Evolutionary conservation across 1,139 yeast genomes (phyloP).

Genomic region (Suhomyces maxii): DNA sequence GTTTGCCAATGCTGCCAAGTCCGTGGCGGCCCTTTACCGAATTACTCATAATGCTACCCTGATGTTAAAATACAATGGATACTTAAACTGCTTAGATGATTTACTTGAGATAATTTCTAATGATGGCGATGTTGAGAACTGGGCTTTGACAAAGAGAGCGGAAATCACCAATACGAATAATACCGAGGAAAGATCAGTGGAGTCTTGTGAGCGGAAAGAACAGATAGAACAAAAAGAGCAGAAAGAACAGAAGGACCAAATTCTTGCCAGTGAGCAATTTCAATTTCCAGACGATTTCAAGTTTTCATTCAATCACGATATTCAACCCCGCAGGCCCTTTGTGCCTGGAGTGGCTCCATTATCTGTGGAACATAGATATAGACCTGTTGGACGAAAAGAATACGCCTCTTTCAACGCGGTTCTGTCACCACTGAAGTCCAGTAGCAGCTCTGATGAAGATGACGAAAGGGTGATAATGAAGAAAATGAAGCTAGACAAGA

Average conservation of each 20-base stretch:
- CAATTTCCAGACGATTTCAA: slow-evolving; percentile 37
- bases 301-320: slow-evolving; percentile 34
- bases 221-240: not conserved
- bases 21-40: slow-evolving; percentile 62
- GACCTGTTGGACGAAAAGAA: not conserved
- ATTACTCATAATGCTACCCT: slow-evolving; percentile 48
- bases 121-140: slow-evolving; percentile 51
- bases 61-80: slow-evolving; percentile 51
- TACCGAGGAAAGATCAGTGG: slow-evolving; percentile 1
- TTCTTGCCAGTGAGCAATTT: slow-evolving; percentile 8
- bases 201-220: slow-evolving; percentile 4
- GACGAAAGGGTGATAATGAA: slow-evolving; percentile 7
- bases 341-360: slow-evolving; percentile 49
- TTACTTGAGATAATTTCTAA: slow-evolving; percentile 46
- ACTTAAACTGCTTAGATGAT: slow-evolving; percentile 58
- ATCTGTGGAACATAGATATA: slow-evolving; percentile 27
- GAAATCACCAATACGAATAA: slow-evolving; percentile 37
- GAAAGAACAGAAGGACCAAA: slow-evolving; percentile 1
- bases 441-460: slow-evolving; percentile 10
- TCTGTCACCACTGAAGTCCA: slow-evolving; percentile 10
- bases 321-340: slow-evolving; percentile 38
- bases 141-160: slow-evolving; percentile 52
- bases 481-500: slow-evolving; percentile 10
- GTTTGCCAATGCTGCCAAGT: slow-evolving; percentile 63
- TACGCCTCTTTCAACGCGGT: slow-evolving; percentile 1